A percentile compares a stretch with the other conserved stretches of the same genome.
phyloP scores from a whole-genome alignment of 768 basidiomycete species.

The Crepidotus variabilis region DNA sequence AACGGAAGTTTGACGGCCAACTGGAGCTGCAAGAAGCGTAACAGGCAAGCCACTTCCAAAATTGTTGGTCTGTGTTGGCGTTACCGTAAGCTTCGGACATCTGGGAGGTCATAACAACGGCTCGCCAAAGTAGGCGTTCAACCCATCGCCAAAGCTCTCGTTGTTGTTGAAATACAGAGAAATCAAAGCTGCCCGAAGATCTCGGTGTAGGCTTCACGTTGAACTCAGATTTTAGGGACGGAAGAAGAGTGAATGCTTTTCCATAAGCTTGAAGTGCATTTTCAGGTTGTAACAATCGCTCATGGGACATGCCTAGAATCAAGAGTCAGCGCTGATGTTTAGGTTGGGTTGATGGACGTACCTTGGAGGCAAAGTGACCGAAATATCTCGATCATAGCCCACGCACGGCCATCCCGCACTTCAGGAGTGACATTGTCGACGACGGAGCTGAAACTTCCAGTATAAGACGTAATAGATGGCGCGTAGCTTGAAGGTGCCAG shows the following conservation, averaged over 20 bases:
- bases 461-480: constrained; percentile 44
- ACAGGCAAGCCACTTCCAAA: constrained; percentile 57
- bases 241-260: constrained; percentile 51
- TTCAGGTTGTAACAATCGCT: constrained; percentile 47
- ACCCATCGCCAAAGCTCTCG: constrained; percentile 88
- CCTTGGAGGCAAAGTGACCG: constrained; percentile 80
- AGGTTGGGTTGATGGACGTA: constrained; percentile 23
- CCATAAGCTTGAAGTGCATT: constrained; percentile 58
- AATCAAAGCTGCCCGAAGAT: constrained; percentile 34
- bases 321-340: neutral
- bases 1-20: constrained; percentile 81
- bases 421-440: constrained; percentile 42
- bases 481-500: constrained; percentile 25
- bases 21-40: constrained; percentile 59
- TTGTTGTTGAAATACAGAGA: constrained; percentile 57
- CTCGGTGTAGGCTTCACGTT: constrained; percentile 18
- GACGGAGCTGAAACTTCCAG: constrained; percentile 45
- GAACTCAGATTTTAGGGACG: constrained; percentile 44
- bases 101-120: constrained; percentile 60
- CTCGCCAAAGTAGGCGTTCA: constrained; percentile 81
- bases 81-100: constrained; percentile 33
- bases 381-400: constrained; percentile 70
- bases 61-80: constrained; percentile 13
- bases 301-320: constrained; percentile 68
- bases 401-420: constrained; percentile 65